Evolutionary conservation across 805 yeast species (phyloP).

Genomic region (Ogataea pignaliae): DNA sequence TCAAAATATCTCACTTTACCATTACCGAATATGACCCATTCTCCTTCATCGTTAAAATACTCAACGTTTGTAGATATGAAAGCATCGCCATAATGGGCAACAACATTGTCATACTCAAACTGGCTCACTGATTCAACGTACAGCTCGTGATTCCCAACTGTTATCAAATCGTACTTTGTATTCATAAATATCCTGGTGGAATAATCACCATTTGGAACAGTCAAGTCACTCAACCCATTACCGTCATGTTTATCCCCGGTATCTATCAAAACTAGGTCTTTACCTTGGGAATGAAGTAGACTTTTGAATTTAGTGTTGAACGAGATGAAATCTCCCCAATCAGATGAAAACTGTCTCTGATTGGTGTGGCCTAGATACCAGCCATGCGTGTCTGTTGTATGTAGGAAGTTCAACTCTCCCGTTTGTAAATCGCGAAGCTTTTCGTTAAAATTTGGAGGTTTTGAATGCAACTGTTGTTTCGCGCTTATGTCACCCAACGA

Average conservation of each 20-base stretch:
- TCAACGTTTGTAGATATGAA: conserved; percentile 76
- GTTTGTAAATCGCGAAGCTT: conserved; percentile 50
- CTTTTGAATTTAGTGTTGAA: conserved; percentile 51
- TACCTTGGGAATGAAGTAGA: conserved; percentile 29
- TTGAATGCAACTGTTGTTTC: conserved; percentile 30
- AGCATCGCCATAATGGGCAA: conserved; percentile 52
- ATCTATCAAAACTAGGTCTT: conserved; percentile 73
- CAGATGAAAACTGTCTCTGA: conserved; percentile 72
- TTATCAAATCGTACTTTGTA: conserved; percentile 69
- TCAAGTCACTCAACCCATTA: conserved; percentile 81
- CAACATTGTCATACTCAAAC: conserved; percentile 61
- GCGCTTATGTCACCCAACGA: conserved; percentile 5
- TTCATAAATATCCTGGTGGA: conserved; percentile 60
- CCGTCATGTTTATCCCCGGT: conserved; percentile 96
- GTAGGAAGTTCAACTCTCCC: conserved; percentile 79
- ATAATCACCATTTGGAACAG: conserved; percentile 62
- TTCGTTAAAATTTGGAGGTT: conserved; percentile 32
- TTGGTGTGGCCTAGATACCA: conserved; percentile 90
- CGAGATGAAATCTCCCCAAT: conserved; percentile 89
- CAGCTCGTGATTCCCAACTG: conserved; percentile 90
- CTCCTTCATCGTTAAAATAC: conserved; percentile 37
- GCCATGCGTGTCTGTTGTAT: conserved; percentile 96
- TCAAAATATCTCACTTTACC: conserved; percentile 57
- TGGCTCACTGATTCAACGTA: conserved; percentile 61
- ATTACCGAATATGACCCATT: conserved; percentile 63